A percentile compares a stretch with the other conserved stretches of the same genome.
These are phyloP conservation scores for Moricandia moricandioides DNA, from an alignment of 345 rosid genomes.

Conservation along the genomic window DNA sequence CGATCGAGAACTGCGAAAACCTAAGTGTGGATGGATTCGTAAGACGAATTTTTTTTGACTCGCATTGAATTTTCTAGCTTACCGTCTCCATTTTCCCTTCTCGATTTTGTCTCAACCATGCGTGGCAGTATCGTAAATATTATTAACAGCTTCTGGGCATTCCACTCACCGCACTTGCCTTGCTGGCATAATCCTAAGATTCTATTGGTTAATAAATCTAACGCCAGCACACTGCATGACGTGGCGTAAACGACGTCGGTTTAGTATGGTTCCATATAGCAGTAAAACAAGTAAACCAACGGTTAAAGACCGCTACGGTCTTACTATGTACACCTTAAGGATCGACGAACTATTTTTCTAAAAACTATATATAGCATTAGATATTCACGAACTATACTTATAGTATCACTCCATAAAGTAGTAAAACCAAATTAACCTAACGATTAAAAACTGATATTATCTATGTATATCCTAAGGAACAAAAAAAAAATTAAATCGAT, in stretches of 20 bases:
- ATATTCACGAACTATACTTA: too few species aligned
- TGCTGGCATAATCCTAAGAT: constrained; percentile 11
- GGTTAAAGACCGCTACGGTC: neutral
- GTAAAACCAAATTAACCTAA: too few species aligned
- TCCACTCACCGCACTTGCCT: constrained; percentile 3
- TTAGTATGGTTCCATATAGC: neutral
- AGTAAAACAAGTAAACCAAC: constrained; percentile 7
- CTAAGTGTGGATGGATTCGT: constrained; percentile 9
- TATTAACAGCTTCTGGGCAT: neutral
- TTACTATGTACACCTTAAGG: neutral
- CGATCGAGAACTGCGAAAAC: constrained; percentile 34
- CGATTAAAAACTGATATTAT: too few species aligned
- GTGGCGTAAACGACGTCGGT: constrained; percentile 10
- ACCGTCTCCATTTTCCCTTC: constrained; percentile 23
- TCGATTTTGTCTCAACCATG: neutral
- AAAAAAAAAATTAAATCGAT: too few species aligned
- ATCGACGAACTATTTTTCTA: too few species aligned
- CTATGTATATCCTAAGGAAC: too few species aligned
- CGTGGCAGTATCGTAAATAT: constrained; percentile 30
- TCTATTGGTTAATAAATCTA: constrained; percentile 19
- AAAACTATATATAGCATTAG: too few species aligned
- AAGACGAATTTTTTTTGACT: constrained; percentile 28
- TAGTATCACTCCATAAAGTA: too few species aligned
- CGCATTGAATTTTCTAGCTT: constrained; percentile 32
- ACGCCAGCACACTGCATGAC: constrained; percentile 29